Evolutionary conservation across 1,284 basidiomycete genomes (phyloP).

Genomic region (Cystobasidium sp.): DNA sequence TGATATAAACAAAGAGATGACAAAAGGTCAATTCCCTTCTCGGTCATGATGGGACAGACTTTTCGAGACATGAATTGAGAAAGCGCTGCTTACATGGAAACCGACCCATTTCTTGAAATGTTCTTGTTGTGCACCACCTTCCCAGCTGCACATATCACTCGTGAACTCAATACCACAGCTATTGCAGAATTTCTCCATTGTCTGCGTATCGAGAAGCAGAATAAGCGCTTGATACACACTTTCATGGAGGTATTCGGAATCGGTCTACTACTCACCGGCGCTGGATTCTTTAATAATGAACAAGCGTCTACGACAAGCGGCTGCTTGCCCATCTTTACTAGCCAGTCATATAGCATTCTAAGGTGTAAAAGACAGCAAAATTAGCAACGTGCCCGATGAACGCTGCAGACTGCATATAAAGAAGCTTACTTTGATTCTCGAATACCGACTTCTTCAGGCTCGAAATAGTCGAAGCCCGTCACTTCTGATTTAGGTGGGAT

Average conservation of each 20-base stretch:
- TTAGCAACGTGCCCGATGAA: neutral
- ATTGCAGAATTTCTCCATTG: slow-evolving; percentile 50
- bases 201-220: neutral
- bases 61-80: too few species aligned
- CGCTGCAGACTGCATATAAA: neutral
- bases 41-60: neutral
- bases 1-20: slow-evolving; percentile 1
- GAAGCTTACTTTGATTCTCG: slow-evolving; percentile 44
- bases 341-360: slow-evolving; percentile 48
- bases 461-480: slow-evolving; percentile 53
- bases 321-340: slow-evolving; percentile 45
- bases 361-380: neutral
- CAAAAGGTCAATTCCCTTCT: neutral
- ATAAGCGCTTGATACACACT: neutral
- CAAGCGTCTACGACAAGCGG: slow-evolving; percentile 50
- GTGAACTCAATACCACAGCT: slow-evolving; percentile 48
- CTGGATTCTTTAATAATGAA: slow-evolving; percentile 47
- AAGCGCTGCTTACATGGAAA: slow-evolving; percentile 22
- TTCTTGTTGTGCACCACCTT: slow-evolving; percentile 46
- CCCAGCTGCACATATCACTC: slow-evolving; percentile 51
- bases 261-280: slow-evolving; percentile 1
- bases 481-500: slow-evolving; percentile 46
- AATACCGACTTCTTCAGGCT: slow-evolving; percentile 50
- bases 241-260: neutral
- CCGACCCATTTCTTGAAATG: slow-evolving; percentile 49